A percentile compares a stretch with the other conserved stretches of the same genome.
These are phyloP conservation scores for Hordeum pubiflorum DNA, from an alignment of 202 grass and related monocot genomes.

Conservation along the genomic window DNA sequence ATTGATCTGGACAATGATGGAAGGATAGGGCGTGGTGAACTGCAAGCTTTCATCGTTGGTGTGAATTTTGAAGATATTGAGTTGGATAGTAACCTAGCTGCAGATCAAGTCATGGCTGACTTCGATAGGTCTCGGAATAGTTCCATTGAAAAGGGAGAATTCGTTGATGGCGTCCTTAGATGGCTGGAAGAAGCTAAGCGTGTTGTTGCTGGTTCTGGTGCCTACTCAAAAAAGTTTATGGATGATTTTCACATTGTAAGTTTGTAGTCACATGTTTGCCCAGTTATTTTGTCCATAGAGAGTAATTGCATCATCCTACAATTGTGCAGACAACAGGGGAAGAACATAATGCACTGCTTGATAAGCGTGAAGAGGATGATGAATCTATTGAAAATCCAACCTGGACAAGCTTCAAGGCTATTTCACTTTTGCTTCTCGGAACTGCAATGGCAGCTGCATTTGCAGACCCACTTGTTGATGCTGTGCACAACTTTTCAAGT, in stretches of 20 bases:
- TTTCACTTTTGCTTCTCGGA: conserved; percentile 66
- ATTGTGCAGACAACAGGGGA: conserved; percentile 63
- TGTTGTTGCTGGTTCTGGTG: conserved; percentile 24
- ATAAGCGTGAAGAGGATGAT: conserved; percentile 34
- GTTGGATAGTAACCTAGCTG: conserved; percentile 46
- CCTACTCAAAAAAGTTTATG: conserved; percentile 51
- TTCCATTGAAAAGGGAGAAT: conserved; percentile 69
- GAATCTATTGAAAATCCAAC: conserved; percentile 50
- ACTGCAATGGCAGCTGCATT: conserved; percentile 72
- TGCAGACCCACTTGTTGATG: conserved; percentile 85
- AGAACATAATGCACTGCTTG: conserved; percentile 52
- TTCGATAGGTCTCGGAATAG: conserved; percentile 67
- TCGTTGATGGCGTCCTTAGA: conserved; percentile 57
- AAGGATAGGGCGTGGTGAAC: conserved; percentile 49
- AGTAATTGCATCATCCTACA: background rate
- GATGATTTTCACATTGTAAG: conserved; percentile 58
- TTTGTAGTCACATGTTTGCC: background rate
- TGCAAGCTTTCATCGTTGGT: conserved; percentile 77
- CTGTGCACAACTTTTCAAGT: conserved; percentile 72
- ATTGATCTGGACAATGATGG: conserved; percentile 66
- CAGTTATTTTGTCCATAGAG: background rate
- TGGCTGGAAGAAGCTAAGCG: conserved; percentile 65
- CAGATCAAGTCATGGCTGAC: conserved; percentile 67
- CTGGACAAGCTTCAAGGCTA: conserved; percentile 56
- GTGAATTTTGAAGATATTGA: conserved; percentile 71